A percentile compares a stretch with the other conserved stretches of the same genome.
Evolutionary conservation across 1,284 basidiomycete species (phyloP).

Genomic region (Earliella scabrosa): DNA sequence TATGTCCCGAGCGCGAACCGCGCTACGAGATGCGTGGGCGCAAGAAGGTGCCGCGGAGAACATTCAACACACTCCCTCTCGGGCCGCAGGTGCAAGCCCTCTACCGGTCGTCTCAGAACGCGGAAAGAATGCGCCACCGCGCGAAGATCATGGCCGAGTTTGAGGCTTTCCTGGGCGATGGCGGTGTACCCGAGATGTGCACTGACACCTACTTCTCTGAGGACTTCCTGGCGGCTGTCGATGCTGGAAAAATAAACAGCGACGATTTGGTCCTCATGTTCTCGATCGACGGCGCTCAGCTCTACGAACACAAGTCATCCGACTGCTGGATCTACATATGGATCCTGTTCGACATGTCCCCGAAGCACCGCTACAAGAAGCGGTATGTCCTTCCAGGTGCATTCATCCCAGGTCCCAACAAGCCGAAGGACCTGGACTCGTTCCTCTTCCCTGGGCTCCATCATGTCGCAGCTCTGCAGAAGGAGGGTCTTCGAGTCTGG

Average conservation of each 20-base stretch:
- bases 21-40: neutral
- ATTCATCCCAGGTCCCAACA: slow-evolving; percentile 30
- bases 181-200: neutral
- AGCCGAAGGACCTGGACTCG: slow-evolving; percentile 28
- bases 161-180: neutral
- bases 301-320: slow-evolving; percentile 30
- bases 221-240: slow-evolving; percentile 23
- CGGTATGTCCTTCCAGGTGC: slow-evolving; percentile 25
- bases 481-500: slow-evolving; percentile 24
- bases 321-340: slow-evolving; percentile 36
- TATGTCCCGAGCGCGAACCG: neutral
- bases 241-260: slow-evolving; percentile 14
- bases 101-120: slow-evolving; percentile 13
- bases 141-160: neutral
- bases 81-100: slow-evolving; percentile 33
- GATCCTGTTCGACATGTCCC: slow-evolving; percentile 26
- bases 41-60: neutral
- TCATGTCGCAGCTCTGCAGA: slow-evolving; percentile 24
- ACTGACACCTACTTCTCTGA: neutral
- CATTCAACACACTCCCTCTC: slow-evolving; percentile 27
- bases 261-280: slow-evolving; percentile 28
- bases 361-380: slow-evolving; percentile 29
- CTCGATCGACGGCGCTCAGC: slow-evolving; percentile 36
- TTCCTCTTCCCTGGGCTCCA: slow-evolving; percentile 28
- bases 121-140: slow-evolving; percentile 22